Evolutionary conservation across 2,329 filamentous ascomycete genomes (phyloP).

Genomic region (Polytolypa hystricis): DNA sequence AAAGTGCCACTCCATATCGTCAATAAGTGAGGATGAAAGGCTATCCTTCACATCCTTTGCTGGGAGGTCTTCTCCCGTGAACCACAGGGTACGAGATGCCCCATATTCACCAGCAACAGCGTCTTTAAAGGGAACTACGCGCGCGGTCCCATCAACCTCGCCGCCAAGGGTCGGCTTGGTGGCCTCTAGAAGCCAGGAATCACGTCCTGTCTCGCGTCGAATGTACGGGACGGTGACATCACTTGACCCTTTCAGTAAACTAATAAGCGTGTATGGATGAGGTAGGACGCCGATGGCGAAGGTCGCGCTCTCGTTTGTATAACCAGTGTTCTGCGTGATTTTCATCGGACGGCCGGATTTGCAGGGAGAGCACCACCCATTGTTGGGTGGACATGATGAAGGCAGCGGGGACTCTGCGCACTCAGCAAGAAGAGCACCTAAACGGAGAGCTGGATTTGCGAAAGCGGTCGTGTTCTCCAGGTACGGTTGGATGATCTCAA

Average conservation of each 20-base stretch:
- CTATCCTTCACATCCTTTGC: conserved; percentile 38
- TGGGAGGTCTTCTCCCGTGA: conserved; percentile 56
- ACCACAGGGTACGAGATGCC: conserved; percentile 61
- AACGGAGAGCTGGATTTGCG: conserved; percentile 55
- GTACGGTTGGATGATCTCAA: conserved; percentile 70
- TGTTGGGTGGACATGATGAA: conserved; percentile 73
- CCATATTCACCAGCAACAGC: conserved; percentile 60
- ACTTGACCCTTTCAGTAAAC: conserved; percentile 50
- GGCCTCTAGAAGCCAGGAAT: conserved; percentile 64
- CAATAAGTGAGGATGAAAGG: conserved; percentile 39
- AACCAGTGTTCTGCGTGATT: conserved; percentile 55
- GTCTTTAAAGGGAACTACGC: conserved; percentile 69
- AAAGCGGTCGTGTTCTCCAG: conserved; percentile 64
- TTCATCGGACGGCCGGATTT: conserved; percentile 52
- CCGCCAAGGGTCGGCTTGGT: conserved; percentile 59
- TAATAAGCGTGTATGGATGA: conserved; percentile 76
- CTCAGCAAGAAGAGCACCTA: conserved; percentile 63
- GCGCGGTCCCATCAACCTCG: conserved; percentile 50
- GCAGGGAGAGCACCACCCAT: conserved; percentile 63
- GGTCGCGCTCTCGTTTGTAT: conserved; percentile 57
- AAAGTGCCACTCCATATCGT: conserved; percentile 80
- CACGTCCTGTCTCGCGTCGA: conserved; percentile 57
- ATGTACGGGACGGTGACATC: conserved; percentile 54
- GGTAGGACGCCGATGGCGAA: conserved; percentile 84
- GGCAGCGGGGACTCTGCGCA: conserved; percentile 66